A percentile compares a stretch with the other conserved stretches of the same genome.
These are phyloP conservation scores for Aspergillus glaucus DNA, from an alignment of 2,329 filamentous ascomycete genomes.

Conservation along the genomic window DNA sequence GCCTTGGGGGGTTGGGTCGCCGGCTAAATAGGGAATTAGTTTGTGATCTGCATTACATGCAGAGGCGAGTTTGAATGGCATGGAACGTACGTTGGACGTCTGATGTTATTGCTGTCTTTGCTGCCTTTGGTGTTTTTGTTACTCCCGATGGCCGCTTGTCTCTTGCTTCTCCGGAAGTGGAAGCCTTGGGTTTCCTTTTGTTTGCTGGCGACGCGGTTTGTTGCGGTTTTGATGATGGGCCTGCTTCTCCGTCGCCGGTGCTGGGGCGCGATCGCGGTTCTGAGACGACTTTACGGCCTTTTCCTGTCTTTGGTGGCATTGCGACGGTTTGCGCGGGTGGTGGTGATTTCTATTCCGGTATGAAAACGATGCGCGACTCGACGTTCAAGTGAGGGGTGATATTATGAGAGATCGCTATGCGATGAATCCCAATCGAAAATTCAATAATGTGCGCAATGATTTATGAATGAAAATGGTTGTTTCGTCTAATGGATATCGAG, in stretches of 20 bases:
- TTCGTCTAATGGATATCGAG: neutral
- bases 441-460: neutral
- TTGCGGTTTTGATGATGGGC: constrained; percentile 10
- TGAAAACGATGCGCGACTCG: neutral
- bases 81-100: constrained; percentile 33
- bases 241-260: constrained; percentile 2
- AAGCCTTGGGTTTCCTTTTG: constrained; percentile 14
- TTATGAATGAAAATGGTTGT: neutral
- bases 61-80: neutral
- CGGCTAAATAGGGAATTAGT: constrained; percentile 46
- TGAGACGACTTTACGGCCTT: constrained; percentile 10
- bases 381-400: neutral
- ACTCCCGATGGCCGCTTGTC: constrained; percentile 17
- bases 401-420: neutral
- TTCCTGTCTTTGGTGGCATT: constrained; percentile 27
- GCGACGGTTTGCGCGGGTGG: constrained; percentile 1
- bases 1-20: constrained; percentile 63
- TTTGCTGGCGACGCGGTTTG: constrained; percentile 3
- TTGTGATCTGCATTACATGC: constrained; percentile 1
- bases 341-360: neutral
- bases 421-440: neutral
- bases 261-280: constrained; percentile 4
- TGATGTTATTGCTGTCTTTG: constrained; percentile 10
- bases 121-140: constrained; percentile 3
- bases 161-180: constrained; percentile 9